These are phyloP conservation scores for Solanum clarkiae DNA, from an alignment of 257 asterid species.

Conservation along the genomic window DNA sequence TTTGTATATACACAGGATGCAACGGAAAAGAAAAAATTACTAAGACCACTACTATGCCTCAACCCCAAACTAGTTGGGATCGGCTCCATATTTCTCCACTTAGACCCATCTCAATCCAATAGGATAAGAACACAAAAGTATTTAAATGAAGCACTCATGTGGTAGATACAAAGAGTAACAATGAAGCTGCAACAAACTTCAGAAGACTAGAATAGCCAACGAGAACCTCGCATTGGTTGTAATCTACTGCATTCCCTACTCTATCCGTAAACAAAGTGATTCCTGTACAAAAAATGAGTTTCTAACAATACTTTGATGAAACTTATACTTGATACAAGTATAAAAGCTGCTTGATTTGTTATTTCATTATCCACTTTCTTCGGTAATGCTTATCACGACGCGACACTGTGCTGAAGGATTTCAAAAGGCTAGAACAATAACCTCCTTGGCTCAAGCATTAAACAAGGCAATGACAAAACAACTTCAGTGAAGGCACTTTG, in stretches of 20 bases:
- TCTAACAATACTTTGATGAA: not conserved
- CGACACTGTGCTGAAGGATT: not conserved
- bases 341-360: not conserved
- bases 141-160: not conserved
- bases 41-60: not conserved
- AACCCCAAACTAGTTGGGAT: not conserved
- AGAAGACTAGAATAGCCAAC: not conserved
- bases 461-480: not conserved
- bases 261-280: not conserved
- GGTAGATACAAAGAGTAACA: not conserved
- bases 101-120: not conserved
- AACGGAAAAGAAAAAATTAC: not conserved
- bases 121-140: not conserved
- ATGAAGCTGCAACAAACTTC: not conserved
- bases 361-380: not conserved
- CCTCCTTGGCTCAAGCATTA: not conserved
- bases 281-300: not conserved
- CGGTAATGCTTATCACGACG: not conserved
- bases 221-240: not conserved
- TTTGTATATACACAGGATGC: not conserved
- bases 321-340: not conserved
- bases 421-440: not conserved
- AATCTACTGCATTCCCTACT: not conserved
- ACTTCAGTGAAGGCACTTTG: slow-evolving; percentile 41
- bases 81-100: not conserved